Base-by-base conservation (phyloP, 2,329 filamentous ascomycete species). In the Neofusicoccum cordaticola region DNA sequence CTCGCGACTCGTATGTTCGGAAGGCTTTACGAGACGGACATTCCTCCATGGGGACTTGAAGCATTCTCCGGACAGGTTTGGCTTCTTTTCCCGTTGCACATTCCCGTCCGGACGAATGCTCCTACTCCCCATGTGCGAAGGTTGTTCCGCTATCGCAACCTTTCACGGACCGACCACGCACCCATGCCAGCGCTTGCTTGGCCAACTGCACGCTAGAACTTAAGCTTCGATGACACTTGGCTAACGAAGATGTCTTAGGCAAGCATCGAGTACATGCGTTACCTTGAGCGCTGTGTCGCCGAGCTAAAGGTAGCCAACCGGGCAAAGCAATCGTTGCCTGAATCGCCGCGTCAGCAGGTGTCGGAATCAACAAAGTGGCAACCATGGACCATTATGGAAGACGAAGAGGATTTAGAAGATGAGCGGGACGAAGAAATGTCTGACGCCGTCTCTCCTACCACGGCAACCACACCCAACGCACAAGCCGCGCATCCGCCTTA, bases 181-280 rank as follows among this genome's bases (percentile, higher is more conserved):
- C 11, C 47, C 47, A 19, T 41, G 45, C 42, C n/a, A 31, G 5
- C 31, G 15, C 11, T 5, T 51, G 22, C 37, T 41, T 22, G 35
- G 47, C 22, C 27, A 45, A 42, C 15, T 41, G 41, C 41, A 35
- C 31, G 27, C 19, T 34, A 53, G 17, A 39, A 34, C 2, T 37
- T n/a, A 48, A 50, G 42, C 42, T 37, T 31, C 19, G 15, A 4
- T n/a, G 12, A 8, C 27, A 41, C 19, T 52, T 51, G 27, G 45
- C 42, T 48, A 31, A 47, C 31, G 12, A 56, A 8, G 9, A 65
- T 44, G 41, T 31, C 11, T 37, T 68, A 97, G 93, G 94, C 94
- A 4, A 95, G 93, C 52, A 98, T 98, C 66, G 95, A 98, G 71
- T 98, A 99, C 71, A 88, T 98, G 68, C 90, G 91, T 66, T 99